These are phyloP conservation scores for Boletellus deceptivus DNA, from an alignment of 1,284 basidiomycete genomes.

Conservation along the genomic window DNA sequence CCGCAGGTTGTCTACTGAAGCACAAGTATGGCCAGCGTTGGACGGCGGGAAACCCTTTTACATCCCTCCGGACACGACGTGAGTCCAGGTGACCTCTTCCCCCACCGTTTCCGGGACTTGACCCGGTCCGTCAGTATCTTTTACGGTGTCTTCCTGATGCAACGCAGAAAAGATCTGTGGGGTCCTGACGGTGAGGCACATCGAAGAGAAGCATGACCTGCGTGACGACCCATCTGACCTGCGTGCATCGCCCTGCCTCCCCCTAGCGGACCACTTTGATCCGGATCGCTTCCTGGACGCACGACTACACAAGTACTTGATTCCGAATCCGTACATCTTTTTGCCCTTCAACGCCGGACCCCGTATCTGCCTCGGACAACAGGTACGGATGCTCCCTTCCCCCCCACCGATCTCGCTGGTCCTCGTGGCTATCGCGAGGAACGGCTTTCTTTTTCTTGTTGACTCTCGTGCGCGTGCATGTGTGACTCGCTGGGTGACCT, in stretches of 20 bases:
- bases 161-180: conserved; percentile 11
- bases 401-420: too few relatives aligned
- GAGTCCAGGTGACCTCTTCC: not conserved
- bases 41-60: conserved; percentile 26
- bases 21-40: conserved; percentile 19
- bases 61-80: conserved; percentile 22
- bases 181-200: conserved; percentile 31
- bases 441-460: too few relatives aligned
- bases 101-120: not conserved
- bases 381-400: conserved; percentile 22
- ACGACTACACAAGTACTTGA: conserved; percentile 29
- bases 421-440: too few relatives aligned
- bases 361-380: conserved; percentile 49
- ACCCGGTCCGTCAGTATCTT: conserved; percentile 11
- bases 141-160: conserved; percentile 36
- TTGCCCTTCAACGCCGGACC: conserved; percentile 50
- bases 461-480: too few relatives aligned
- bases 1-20: conserved; percentile 30
- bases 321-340: conserved; percentile 42
- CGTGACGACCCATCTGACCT: not conserved
- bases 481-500: not conserved
- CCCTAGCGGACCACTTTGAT: conserved; percentile 43
- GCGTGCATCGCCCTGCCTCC: not conserved
- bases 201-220: not conserved
- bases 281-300: conserved; percentile 51